Conservation (phyloP, 805 yeast species). For the Spathaspora passalidarum region DNA sequence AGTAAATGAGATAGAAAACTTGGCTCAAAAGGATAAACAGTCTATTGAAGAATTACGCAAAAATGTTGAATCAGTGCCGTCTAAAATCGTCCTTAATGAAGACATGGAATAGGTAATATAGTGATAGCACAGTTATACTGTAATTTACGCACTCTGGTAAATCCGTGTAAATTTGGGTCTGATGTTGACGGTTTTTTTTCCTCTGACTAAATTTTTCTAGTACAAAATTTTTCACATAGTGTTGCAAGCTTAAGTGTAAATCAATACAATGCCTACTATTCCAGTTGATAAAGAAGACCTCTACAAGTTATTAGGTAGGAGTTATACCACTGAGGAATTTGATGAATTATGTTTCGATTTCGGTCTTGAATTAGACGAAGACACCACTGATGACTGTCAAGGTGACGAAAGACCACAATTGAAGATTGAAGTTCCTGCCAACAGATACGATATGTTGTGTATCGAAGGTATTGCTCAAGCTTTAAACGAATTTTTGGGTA, state of each 20-base stretch:
- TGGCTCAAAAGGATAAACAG: slow-evolving; percentile 21
- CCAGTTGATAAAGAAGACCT: slow-evolving; percentile 93
- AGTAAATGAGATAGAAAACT: slow-evolving; percentile 41
- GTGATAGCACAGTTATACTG: neutral
- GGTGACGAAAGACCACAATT: slow-evolving; percentile 91
- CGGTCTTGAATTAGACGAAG: slow-evolving; percentile 97
- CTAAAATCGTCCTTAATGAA: slow-evolving; percentile 14
- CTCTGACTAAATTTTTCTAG: neutral
- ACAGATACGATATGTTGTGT: slow-evolving; percentile 97
- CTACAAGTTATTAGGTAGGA: slow-evolving; percentile 66
- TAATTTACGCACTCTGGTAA: neutral
- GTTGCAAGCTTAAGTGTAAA: neutral
- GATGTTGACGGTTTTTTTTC: neutral
- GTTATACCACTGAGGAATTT: slow-evolving; percentile 77
- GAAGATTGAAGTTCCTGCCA: slow-evolving; percentile 96
- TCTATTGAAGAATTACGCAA: slow-evolving; percentile 15
- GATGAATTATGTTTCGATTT: slow-evolving; percentile 97
- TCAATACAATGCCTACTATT: slow-evolving; percentile 80
- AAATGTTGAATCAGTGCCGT: slow-evolving; percentile 12
- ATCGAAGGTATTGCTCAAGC: slow-evolving; percentile 98
- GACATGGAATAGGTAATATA: slow-evolving; percentile 16
- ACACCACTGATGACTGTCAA: slow-evolving; percentile 75
- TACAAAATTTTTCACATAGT: neutral
- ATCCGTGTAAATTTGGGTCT: neutral
- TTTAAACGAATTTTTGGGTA: slow-evolving; percentile 84